Evolutionary conservation across 257 asterid genomes (phyloP).

Genomic region (Lantana camara): DNA sequence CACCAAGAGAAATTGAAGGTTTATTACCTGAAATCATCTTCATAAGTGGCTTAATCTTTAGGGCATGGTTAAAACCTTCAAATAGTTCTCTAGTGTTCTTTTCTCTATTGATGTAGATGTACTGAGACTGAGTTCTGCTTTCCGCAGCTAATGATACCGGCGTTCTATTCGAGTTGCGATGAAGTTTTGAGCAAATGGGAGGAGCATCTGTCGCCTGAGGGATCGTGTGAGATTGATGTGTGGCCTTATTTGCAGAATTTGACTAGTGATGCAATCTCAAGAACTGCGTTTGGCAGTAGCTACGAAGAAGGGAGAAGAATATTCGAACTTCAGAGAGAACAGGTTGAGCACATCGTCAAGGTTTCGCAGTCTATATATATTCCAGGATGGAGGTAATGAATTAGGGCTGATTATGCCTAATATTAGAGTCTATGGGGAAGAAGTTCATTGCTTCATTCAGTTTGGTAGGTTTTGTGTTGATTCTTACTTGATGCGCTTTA

Average conservation of each 20-base stretch:
- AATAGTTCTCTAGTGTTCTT: too few relatives aligned
- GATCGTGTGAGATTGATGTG: conserved; percentile 40
- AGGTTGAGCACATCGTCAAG: conserved; percentile 31
- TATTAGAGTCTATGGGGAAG: not conserved
- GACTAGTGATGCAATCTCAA: conserved; percentile 44
- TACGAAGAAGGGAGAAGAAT: conserved; percentile 53
- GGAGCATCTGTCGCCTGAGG: conserved; percentile 17
- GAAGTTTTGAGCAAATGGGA: conserved; percentile 54
- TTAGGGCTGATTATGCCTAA: not conserved
- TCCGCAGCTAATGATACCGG: conserved; percentile 48
- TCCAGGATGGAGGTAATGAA: conserved; percentile 49
- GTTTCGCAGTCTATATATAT: conserved; percentile 30
- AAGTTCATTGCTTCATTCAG: too few relatives aligned
- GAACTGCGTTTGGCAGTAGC: conserved; percentile 56
- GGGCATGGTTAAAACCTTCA: too few relatives aligned
- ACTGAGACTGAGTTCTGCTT: not conserved
- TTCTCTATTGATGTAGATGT: too few relatives aligned
- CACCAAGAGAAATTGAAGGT: conserved; percentile 56
- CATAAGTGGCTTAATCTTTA: too few relatives aligned
- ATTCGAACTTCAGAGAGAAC: conserved; percentile 49
- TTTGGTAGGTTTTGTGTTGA: too few relatives aligned
- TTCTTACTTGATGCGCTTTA: not conserved
- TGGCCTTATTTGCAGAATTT: conserved; percentile 49
- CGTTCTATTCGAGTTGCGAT: conserved; percentile 35
- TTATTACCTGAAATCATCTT: not conserved